Evolutionary conservation across 2,329 filamentous ascomycete species (phyloP).

Genomic region (Clonostachys rosea): DNA sequence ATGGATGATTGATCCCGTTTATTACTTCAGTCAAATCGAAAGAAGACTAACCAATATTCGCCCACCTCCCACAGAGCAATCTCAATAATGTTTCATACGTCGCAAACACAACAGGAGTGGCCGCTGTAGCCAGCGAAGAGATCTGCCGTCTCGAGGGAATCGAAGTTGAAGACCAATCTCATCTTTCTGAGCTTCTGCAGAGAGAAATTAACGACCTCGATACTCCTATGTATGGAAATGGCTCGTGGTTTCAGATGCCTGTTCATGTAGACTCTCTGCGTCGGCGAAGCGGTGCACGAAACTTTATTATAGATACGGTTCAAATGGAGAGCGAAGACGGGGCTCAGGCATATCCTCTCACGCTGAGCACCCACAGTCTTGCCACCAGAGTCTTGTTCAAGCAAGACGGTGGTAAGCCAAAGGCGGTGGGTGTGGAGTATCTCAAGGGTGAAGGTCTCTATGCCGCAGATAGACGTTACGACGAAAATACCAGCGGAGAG

Average conservation of each 20-base stretch:
- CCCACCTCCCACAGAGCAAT: constrained; percentile 11
- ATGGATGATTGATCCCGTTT: too few species aligned
- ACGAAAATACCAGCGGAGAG: constrained; percentile 9
- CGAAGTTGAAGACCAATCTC: neutral
- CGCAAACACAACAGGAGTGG: too few species aligned
- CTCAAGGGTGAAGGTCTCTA: constrained; percentile 11
- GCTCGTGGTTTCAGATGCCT: constrained; percentile 12
- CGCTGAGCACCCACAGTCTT: constrained; percentile 3
- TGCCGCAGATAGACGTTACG: constrained; percentile 6
- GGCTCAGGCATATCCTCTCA: constrained; percentile 2
- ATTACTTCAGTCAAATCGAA: too few species aligned
- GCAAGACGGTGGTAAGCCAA: constrained; percentile 8
- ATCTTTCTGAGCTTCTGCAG: constrained; percentile 10
- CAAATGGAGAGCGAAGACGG: neutral
- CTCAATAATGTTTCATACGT: constrained; percentile 10
- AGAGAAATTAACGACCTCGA: constrained; percentile 9
- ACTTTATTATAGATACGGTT: neutral
- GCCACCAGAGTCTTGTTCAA: constrained; percentile 9
- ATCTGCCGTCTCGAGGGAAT: constrained; percentile 16
- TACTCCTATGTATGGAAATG: constrained; percentile 6
- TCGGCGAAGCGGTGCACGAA: neutral
- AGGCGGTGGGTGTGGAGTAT: constrained; percentile 30
- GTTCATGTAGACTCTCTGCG: neutral
- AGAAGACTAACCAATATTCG: too few species aligned
- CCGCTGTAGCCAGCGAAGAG: constrained; percentile 3